phyloP scores from a whole-genome alignment of 139 green algal species.

The Asterochloris sp. region DNA sequence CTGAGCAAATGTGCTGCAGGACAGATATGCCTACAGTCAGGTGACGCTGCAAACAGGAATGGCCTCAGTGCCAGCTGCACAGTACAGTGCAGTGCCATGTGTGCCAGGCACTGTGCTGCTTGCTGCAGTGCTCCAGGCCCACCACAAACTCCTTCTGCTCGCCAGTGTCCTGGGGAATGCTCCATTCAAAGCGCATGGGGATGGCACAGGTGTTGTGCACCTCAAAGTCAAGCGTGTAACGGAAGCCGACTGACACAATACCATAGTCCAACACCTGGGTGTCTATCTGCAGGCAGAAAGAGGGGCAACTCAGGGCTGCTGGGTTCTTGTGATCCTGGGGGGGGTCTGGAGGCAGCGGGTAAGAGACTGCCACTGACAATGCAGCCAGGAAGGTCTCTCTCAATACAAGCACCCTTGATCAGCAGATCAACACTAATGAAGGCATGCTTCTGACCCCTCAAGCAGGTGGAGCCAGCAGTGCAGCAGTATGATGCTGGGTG shows the following conservation, averaged over 20 bases:
- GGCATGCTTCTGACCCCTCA: no score
- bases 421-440: no score
- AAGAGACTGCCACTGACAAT: no score
- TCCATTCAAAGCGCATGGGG: slow-evolving; percentile 64
- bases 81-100: no score
- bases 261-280: slow-evolving; percentile 64
- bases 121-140: background rate
- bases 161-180: slow-evolving; percentile 45
- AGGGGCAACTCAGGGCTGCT: background rate
- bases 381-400: no score
- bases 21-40: background rate
- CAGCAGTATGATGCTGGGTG: no score
- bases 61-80: background rate
- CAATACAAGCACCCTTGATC: no score
- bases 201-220: slow-evolving; percentile 75
- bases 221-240: slow-evolving; percentile 59
- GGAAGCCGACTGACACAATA: slow-evolving; percentile 71
- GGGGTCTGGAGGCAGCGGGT: no score
- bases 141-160: slow-evolving; percentile 14
- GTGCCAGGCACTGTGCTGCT: background rate
- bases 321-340: no score
- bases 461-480: no score
- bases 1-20: background rate
- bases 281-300: slow-evolving; percentile 36
- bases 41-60: background rate